These are phyloP conservation scores for Aquanectria penicillioides DNA, from an alignment of 2,329 filamentous ascomycete species.

Conservation along the genomic window DNA sequence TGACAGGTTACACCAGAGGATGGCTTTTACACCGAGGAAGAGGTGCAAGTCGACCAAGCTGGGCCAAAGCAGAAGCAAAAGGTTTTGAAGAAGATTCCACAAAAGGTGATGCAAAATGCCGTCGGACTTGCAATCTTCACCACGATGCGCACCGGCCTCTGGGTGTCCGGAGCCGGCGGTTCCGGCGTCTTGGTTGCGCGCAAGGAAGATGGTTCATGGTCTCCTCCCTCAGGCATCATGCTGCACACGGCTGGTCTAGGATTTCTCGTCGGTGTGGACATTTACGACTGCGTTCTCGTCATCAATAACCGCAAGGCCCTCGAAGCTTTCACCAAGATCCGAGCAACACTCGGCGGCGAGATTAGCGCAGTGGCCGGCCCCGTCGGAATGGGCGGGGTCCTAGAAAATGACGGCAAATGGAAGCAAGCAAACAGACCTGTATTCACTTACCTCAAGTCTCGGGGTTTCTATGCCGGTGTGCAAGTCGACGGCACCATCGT, in stretches of 20 bases:
- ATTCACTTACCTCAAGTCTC: conserved; percentile 81
- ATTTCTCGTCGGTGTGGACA: conserved; percentile 83
- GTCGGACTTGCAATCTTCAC: conserved; percentile 78
- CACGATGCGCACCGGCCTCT: conserved; percentile 72
- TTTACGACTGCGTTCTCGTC: conserved; percentile 88
- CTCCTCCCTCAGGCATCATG: conserved; percentile 82
- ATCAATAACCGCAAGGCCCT: conserved; percentile 82
- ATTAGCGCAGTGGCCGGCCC: conserved; percentile 77
- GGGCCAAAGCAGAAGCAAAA: conserved; percentile 53
- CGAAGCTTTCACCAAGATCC: conserved; percentile 77
- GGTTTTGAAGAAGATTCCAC: conserved; percentile 63
- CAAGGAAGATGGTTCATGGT: conserved; percentile 75
- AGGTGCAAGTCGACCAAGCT: conserved; percentile 36
- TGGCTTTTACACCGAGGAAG: conserved; percentile 59
- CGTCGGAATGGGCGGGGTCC: conserved; percentile 74
- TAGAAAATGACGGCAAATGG: conserved; percentile 66
- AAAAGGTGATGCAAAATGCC: conserved; percentile 69
- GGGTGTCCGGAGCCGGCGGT: conserved; percentile 74
- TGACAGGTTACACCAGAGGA: conserved; percentile 51
- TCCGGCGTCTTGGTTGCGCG: conserved; percentile 72
- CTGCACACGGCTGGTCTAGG: conserved; percentile 82
- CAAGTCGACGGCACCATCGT: conserved; percentile 88
- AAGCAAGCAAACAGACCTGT: conserved; percentile 63
- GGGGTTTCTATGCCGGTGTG: conserved; percentile 86
- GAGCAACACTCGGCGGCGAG: conserved; percentile 81